Base-by-base conservation (phyloP, 805 yeast species). In the Cyberlindnera suaveolens region DNA sequence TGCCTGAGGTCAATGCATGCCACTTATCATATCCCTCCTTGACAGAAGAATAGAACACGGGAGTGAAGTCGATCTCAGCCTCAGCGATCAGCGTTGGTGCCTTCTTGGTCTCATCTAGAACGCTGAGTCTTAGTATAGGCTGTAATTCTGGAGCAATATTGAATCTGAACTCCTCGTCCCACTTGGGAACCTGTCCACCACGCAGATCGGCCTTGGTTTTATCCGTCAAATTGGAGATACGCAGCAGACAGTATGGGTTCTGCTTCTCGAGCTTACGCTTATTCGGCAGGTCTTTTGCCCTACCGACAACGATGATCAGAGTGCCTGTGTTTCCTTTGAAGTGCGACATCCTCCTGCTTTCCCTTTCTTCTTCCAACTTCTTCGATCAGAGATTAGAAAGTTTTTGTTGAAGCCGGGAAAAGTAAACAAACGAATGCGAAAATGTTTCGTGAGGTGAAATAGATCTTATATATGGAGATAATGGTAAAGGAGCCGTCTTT, bases 101-200 rank as follows among this genome's bases (percentile, higher is more conserved):
- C 57, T 79, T 77, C 56, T 87, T 89, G 16, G 84, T 80, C 60
- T 88, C 95, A 60, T 91, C 95, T 50, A 89, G 76, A 1, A 89
- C 80, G 32, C 85, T 86, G 3, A 93, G 67, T 47, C 78, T 78
- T 65, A 93, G 61, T 0, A 71, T 47, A 2, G 88, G 83, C 40
- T 74, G 78, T 23, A 82, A 70, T 31, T 81, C 84, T 7, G 85
- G 73, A 1, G 80, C 71, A 20, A 87, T 67, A 32, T 74, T 74
- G 56, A 85, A 86, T 51, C 86, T 67, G 44, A 84, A 69, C 49
- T 85, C 88, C 47, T 80, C 80, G 46, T 86, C 81, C 87, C 97
- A 93, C 17, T 71, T 76, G 1, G 99, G 99, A 5, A 86, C 84
- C 60, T 93, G 99, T 2, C 99, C 99, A 1, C 96, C 99, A 51